A percentile compares a stretch with the other conserved stretches of the same genome.
These are phyloP conservation scores for Aspergillus conjunctus DNA, from an alignment of 495 filamentous ascomycete genomes.

Conservation along the genomic window DNA sequence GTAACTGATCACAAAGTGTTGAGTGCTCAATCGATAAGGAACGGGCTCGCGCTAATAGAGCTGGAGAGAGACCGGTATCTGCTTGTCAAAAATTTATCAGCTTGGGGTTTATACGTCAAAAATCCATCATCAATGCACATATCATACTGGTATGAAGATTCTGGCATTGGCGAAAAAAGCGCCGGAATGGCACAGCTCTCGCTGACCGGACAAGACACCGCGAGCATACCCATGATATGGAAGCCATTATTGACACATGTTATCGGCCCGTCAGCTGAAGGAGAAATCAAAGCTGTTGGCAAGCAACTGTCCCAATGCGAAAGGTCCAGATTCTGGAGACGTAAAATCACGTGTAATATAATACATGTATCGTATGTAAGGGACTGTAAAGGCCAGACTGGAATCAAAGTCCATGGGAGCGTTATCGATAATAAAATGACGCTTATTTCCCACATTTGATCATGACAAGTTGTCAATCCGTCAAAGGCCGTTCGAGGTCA, in stretches of 20 bases:
- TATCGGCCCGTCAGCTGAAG: constrained; percentile 11
- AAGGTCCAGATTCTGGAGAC: too few relatives aligned
- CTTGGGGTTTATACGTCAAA: neutral
- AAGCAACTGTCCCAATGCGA: neutral
- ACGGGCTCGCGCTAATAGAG: constrained; percentile 65
- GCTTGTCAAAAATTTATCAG: constrained; percentile 27
- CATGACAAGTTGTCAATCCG: constrained; percentile 18
- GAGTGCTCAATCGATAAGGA: constrained; percentile 67
- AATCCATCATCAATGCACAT: too few relatives aligned
- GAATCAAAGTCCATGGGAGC: constrained; percentile 8
- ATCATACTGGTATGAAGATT: constrained; percentile 33
- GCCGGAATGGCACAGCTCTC: constrained; percentile 17
- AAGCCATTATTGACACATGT: constrained; percentile 29
- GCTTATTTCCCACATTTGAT: neutral
- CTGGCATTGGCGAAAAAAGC: constrained; percentile 27
- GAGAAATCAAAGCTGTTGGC: neutral
- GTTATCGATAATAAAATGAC: neutral
- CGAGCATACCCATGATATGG: constrained; percentile 34
- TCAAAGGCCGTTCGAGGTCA: constrained; percentile 2
- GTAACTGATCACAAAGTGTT: constrained; percentile 57
- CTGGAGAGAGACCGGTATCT: constrained; percentile 53
- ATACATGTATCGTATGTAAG: constrained; percentile 17
- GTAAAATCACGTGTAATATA: constrained; percentile 12
- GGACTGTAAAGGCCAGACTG: constrained; percentile 47
- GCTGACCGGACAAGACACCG: constrained; percentile 33